These are phyloP conservation scores for Raphanus hybrid DNA, from an alignment of 441 rosid species.

Conservation along the genomic window DNA sequence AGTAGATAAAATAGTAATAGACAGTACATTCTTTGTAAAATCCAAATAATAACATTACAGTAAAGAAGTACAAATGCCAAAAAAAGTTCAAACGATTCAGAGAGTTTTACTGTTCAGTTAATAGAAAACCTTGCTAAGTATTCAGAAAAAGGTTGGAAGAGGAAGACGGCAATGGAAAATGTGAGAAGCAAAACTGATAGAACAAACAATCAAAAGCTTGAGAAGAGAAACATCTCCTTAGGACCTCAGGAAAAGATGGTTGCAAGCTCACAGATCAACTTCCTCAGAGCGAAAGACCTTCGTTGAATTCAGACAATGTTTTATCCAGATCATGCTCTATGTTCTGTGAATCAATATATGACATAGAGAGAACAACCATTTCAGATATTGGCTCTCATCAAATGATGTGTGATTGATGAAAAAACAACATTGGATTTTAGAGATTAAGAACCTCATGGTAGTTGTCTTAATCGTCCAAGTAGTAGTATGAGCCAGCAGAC, in stretches of 20 bases:
- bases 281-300: conserved; percentile 23
- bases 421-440: background rate
- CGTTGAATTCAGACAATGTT: conserved; percentile 8
- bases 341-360: conserved; percentile 11
- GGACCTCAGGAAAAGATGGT: conserved; percentile 15
- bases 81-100: background rate
- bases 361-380: background rate
- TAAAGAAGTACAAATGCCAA: conserved; percentile 6
- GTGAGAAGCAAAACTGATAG: conserved; percentile 35
- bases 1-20: background rate
- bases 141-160: background rate
- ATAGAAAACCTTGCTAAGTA: background rate
- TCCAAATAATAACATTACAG: conserved; percentile 12
- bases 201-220: conserved; percentile 28
- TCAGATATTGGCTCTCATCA: conserved; percentile 18
- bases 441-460: conserved; percentile 20
- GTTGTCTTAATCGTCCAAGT: conserved; percentile 72
- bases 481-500: conserved; percentile 92
- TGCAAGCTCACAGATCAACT: background rate
- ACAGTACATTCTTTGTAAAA: conserved; percentile 2
- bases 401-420: background rate
- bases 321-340: conserved; percentile 23
- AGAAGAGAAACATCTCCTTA: background rate
- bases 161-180: background rate
- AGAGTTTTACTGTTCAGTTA: conserved; percentile 25